These are phyloP conservation scores for Angophora floribunda DNA, from an alignment of 345 rosid species.

Conservation along the genomic window DNA sequence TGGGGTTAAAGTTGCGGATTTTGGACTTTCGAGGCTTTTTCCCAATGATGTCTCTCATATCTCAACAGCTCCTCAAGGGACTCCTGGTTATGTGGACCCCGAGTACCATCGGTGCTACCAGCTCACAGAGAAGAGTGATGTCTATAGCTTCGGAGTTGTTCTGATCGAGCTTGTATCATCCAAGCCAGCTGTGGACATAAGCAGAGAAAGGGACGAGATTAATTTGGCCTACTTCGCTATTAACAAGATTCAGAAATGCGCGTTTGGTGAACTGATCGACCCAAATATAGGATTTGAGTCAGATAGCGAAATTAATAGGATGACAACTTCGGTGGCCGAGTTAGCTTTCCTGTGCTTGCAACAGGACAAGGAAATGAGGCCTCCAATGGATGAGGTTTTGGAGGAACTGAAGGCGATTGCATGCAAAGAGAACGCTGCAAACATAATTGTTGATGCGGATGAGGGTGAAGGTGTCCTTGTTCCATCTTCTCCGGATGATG, in stretches of 20 bases:
- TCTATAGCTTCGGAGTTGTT: slow-evolving; percentile 7
- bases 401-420: too few relatives aligned
- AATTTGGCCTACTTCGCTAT: slow-evolving; percentile 3
- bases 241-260: background rate
- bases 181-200: slow-evolving; percentile 2
- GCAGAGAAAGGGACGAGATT: background rate
- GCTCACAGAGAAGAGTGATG: slow-evolving; percentile 5
- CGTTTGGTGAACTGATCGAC: background rate
- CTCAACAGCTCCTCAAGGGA: slow-evolving; percentile 3
- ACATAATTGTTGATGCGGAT: too few relatives aligned
- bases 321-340: too few relatives aligned
- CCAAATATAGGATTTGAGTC: too few relatives aligned
- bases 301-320: too few relatives aligned
- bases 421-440: too few relatives aligned
- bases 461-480: background rate
- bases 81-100: slow-evolving; percentile 9
- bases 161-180: slow-evolving; percentile 3
- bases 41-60: background rate
- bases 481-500: background rate
- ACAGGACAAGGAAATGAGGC: too few relatives aligned
- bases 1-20: background rate
- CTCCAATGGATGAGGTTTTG: too few relatives aligned
- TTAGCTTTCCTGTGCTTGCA: too few relatives aligned
- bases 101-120: slow-evolving; percentile 3
- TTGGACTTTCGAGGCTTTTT: background rate